Base-by-base conservation (phyloP, 805 yeast species). In the Saccharomyces kudriavzevii region DNA sequence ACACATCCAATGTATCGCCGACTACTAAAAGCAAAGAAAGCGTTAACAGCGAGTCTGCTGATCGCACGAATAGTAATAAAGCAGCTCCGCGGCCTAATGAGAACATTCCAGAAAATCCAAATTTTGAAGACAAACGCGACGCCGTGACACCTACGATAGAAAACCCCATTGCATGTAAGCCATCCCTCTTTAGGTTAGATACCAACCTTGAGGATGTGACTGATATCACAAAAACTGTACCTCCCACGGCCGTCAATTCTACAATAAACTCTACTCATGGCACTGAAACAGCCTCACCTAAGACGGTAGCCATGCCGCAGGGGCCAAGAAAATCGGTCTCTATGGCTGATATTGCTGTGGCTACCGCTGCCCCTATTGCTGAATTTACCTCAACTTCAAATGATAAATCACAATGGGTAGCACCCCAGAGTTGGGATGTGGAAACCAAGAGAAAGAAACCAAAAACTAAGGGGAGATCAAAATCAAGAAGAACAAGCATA, bases 371-470 rank as follows among this genome's bases (percentile, higher is more conserved):
- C 28, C 35, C 49, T 6, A 24, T 40, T 20, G 8, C 51, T 9
- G 17, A 24, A 11, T 24, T 47, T 14, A 20, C 46, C 11, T 28
- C 29, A 43, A 25, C 25, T 13, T 14, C 51, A 3, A 22, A 27
- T 30, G 43, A 51, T 25, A 45, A 40, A 29, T 47, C 47, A 25
- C 64, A 60, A 49, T 81, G 85, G 85, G 70, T 68, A 26, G 80
- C 85, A 4, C 85, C 85, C 2, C 84, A 81, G 52, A 76, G 80
- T 56, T 81, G 85, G 85, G 83, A 80, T 59, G 84, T 81, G 9
- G 79, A 77, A 56, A 56, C 58, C 26, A 56, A 50, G 46, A 47
- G 49, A 4, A 62, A 63, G 55, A 49, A 47, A 49, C 59, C 65
- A 30, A 52, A 60, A 22, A 45, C 60, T 45, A 58, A 56, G 35